Percentiles rank a stretch among this genome's conserved stretches.
phyloP scores from a whole-genome alignment of 164 flowering plant genomes.

The Umbellularia californica region DNA sequence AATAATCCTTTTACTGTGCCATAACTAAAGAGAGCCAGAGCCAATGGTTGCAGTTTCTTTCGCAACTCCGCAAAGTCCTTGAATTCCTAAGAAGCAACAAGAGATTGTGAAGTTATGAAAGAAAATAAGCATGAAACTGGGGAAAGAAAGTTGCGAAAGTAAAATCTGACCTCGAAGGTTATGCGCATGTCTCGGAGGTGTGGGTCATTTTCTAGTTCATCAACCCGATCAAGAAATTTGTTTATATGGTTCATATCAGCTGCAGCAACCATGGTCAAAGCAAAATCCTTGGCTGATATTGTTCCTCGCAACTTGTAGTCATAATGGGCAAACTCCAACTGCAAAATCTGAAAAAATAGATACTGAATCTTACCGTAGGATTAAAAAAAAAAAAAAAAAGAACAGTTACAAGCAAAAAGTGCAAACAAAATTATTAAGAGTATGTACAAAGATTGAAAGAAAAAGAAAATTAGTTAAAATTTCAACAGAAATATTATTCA shows the following conservation, averaged over 20 bases:
- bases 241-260: conserved; percentile 72
- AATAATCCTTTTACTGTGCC: conserved; percentile 71
- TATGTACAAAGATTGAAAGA: neutral
- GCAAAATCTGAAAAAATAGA: conserved; percentile 50
- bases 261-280: conserved; percentile 89
- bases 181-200: conserved; percentile 47
- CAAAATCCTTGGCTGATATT: conserved; percentile 91
- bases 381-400: neutral
- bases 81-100: conserved; percentile 44
- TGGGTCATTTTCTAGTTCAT: conserved; percentile 45
- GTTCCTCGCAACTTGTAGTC: conserved; percentile 63
- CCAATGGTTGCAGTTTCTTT: conserved; percentile 52
- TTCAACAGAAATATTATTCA: too few species aligned
- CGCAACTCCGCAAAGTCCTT: conserved; percentile 73
- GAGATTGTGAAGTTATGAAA: neutral
- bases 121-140: neutral
- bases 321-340: conserved; percentile 85
- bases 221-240: conserved; percentile 65
- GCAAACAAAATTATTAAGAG: neutral
- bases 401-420: neutral
- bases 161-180: conserved; percentile 36
- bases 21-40: conserved; percentile 76
- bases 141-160: neutral
- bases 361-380: neutral
- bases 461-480: neutral